Base-by-base conservation (phyloP, 2,329 filamentous ascomycete species). In the Colletotrichum sansevieriae region DNA sequence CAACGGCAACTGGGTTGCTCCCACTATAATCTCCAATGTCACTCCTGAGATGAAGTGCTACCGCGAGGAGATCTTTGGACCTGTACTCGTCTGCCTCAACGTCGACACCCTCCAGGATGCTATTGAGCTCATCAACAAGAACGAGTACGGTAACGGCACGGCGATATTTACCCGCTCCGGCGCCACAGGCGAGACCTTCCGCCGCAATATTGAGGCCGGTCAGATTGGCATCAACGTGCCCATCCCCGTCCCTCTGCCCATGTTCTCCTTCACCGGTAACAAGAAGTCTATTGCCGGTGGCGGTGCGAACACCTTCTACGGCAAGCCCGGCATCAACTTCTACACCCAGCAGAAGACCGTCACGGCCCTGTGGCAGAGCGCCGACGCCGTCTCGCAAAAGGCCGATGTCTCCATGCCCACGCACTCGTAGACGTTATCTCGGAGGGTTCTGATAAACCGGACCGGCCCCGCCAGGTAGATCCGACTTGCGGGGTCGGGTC, bases 261-360 rank as follows among this genome's bases (percentile, higher is more conserved):
- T 91, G 86, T 92, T 91, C 81, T 90, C 87, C 64, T 92, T 92
- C 78, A 92, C 90, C 33, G 90, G 89, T 51, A 92, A 92, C 84
- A 95, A 99, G 90, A 95, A 92, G 87, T 94, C 90, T 76, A 86
- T 98, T 65, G 96, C 96, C 0, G 96, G 95, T 63, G 95, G 95
- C 60, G 95, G 96, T 70, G 92, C 93, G 43, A 97, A 89, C 83
- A 97, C 94, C 15, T 98, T 99, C 79, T 99, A 99, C 82, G 96
- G 96, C 73, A 92, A 93, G 81, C 93, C 94, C 0, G 96, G 95
- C 25, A 82, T 99, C 78, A 91, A 92, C 78, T 99, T 99, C 79
- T 98, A 97, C 82, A 99, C 96, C 3, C 96, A 98, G 83, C 88
- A 92, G 77, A 98, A 99, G 92, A 99, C 96, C 3, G 96, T 99